phyloP scores from a whole-genome alignment of 202 grass and related monocot species.

The Dendrocalamus latiflorus region DNA sequence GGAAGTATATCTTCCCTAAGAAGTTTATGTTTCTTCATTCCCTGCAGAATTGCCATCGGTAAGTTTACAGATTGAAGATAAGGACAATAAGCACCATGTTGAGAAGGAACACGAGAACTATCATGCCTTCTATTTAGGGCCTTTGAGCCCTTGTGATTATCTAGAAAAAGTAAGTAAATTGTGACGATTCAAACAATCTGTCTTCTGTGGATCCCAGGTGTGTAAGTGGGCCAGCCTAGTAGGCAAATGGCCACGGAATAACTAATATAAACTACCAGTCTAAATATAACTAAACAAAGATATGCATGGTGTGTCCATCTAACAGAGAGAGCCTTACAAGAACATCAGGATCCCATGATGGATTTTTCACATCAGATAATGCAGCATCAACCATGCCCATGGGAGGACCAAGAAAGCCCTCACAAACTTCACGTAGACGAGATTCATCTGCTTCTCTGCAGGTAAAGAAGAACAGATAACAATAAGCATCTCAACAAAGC shows the following conservation, averaged over 20 bases:
- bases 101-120: background rate
- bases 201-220: background rate
- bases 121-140: background rate
- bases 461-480: conserved; percentile 1
- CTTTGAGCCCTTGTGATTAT: background rate
- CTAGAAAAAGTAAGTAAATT: background rate
- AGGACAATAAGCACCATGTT: background rate
- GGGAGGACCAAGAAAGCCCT: conserved; percentile 83
- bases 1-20: conserved; percentile 82
- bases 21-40: conserved; percentile 90
- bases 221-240: background rate
- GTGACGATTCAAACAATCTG: background rate
- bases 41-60: conserved; percentile 36
- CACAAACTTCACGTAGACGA: conserved; percentile 77
- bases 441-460: conserved; percentile 89
- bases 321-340: conserved; percentile 59
- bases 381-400: conserved; percentile 46
- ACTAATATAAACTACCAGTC: background rate
- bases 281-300: background rate
- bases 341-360: conserved; percentile 66
- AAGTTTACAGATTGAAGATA: background rate
- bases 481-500: background rate
- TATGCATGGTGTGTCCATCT: background rate
- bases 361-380: conserved; percentile 42
- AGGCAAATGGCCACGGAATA: background rate